Percentiles rank a stretch among this genome's conserved stretches.
Conservation (phyloP, 768 basidiomycete genomes). For the Amanita pallidorosea region DNA sequence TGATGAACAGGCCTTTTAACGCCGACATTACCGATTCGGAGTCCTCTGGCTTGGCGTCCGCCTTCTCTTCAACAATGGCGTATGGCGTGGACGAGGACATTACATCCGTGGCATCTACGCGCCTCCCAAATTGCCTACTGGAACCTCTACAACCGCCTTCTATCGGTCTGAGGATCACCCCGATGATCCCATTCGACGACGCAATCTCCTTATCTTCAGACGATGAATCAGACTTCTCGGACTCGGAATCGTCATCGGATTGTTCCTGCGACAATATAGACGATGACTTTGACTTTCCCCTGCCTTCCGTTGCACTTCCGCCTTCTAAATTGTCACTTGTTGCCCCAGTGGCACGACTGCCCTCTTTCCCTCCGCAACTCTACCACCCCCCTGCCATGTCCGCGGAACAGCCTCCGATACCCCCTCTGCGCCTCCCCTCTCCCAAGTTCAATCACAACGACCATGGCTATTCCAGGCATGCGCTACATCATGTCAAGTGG, state of each 20-base stretch:
- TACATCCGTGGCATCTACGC: not conserved
- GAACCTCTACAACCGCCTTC: not conserved
- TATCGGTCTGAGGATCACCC: not conserved
- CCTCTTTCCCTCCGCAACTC: slow-evolving; percentile 4
- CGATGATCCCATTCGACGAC: not conserved
- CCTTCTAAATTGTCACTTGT: not conserved
- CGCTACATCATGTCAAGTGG: slow-evolving; percentile 47
- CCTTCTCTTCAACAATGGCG: not conserved
- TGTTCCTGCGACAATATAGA: not conserved
- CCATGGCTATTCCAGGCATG: slow-evolving; percentile 54
- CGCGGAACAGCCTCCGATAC: slow-evolving; percentile 1
- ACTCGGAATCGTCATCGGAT: slow-evolving; percentile 1
- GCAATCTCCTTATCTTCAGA: not conserved
- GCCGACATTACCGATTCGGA: not conserved
- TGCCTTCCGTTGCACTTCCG: not conserved
- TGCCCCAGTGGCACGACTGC: slow-evolving; percentile 1
- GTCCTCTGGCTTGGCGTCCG: not conserved
- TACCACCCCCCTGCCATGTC: not conserved
- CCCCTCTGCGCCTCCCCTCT: slow-evolving; percentile 14
- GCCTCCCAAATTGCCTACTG: not conserved
- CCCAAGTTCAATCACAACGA: slow-evolving; percentile 35
- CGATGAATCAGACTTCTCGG: slow-evolving; percentile 3
- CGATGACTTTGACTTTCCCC: slow-evolving; percentile 7
- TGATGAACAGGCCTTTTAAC: not conserved
- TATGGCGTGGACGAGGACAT: slow-evolving; percentile 2